Conservation (phyloP, 768 basidiomycete genomes). For the Mycena maculata region DNA sequence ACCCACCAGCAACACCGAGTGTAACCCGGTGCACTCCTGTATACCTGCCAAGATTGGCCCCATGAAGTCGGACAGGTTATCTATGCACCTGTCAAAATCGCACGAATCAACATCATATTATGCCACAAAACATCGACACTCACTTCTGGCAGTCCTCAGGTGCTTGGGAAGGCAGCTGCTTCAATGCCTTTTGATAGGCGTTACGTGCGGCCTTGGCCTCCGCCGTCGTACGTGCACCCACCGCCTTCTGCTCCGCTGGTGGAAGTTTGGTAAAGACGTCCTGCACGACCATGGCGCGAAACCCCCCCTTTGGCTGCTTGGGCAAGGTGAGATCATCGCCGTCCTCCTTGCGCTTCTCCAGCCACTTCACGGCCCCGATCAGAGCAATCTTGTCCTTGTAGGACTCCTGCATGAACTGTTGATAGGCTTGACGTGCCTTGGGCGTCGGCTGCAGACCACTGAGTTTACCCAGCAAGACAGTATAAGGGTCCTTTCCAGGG, state of each 20-base stretch:
- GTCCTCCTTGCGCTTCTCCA: neutral
- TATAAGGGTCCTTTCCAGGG: neutral
- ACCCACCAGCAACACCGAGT: neutral
- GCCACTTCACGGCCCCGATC: neutral
- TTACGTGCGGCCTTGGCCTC: neutral
- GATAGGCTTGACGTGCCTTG: constrained; percentile 12
- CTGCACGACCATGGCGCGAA: neutral
- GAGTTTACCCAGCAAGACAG: neutral
- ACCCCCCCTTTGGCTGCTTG: neutral
- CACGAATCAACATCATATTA: neutral
- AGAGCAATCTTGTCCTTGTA: neutral
- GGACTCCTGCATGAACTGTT: constrained; percentile 6
- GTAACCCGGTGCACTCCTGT: constrained; percentile 9
- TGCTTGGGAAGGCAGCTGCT: neutral
- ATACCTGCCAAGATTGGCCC: constrained; percentile 6
- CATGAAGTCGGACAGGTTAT: neutral
- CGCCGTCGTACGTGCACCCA: neutral
- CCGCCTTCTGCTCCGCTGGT: neutral
- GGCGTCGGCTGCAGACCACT: neutral
- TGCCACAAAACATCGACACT: neutral
- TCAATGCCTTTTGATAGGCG: neutral
- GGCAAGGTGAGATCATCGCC: neutral
- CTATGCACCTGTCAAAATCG: neutral
- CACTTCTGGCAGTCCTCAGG: constrained; percentile 8
- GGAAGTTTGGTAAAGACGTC: neutral